phyloP scores from a whole-genome alignment of 2,329 filamentous ascomycete species.

The Davidsoniella neocaledoniae region DNA sequence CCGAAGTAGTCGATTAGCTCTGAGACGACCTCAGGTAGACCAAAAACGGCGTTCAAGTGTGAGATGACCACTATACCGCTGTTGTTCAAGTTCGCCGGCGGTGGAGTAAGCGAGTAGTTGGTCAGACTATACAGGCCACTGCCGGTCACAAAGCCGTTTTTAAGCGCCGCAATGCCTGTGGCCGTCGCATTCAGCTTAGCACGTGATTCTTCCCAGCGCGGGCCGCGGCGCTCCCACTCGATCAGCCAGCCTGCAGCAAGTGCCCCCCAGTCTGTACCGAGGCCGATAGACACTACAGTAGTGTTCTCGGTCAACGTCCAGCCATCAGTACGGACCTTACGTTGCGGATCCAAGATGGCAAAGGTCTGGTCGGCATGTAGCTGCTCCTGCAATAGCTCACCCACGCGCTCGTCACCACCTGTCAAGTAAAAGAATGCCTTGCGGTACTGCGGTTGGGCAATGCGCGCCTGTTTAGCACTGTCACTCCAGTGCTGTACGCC shows the following conservation, averaged over 20 bases:
- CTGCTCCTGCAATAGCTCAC: constrained; percentile 33
- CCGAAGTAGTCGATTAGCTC: constrained; percentile 35
- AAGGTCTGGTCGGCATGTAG: constrained; percentile 37
- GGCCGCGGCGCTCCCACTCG: constrained; percentile 40
- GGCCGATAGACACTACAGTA: constrained; percentile 17
- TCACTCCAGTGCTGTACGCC: constrained; percentile 46
- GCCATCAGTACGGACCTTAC: constrained; percentile 39
- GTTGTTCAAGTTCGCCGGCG: constrained; percentile 35
- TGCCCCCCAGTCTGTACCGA: constrained; percentile 43
- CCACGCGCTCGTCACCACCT: constrained; percentile 39
- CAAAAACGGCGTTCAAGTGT: constrained; percentile 41
- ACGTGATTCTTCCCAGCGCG: constrained; percentile 34
- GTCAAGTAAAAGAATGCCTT: constrained; percentile 40
- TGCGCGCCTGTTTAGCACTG: constrained; percentile 43
- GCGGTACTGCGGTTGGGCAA: constrained; percentile 40
- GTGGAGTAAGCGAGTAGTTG: constrained; percentile 33
- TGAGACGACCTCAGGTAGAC: constrained; percentile 38
- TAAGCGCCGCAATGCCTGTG: constrained; percentile 34
- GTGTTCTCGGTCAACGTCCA: constrained; percentile 32
- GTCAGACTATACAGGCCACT: constrained; percentile 33
- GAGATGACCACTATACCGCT: constrained; percentile 33
- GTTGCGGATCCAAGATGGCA: constrained; percentile 34
- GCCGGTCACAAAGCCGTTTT: constrained; percentile 42
- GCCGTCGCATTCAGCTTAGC: constrained; percentile 32
- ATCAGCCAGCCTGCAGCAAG: constrained; percentile 41